Conservation (phyloP, 768 basidiomycete genomes). For the Hypholoma sublateritium region DNA sequence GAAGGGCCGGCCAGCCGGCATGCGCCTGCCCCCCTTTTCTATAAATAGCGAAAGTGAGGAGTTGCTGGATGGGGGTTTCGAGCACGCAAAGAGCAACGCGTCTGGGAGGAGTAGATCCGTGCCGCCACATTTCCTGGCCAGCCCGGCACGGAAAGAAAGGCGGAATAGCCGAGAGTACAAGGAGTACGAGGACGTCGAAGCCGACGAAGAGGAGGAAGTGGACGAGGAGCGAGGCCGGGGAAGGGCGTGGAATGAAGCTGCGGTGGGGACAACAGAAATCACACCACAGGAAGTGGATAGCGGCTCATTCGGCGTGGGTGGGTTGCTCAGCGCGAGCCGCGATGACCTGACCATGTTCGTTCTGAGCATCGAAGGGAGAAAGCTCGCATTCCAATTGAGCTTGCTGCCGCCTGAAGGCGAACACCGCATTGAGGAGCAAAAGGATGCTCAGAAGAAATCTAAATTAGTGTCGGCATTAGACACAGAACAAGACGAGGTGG, state of each 20-base stretch:
- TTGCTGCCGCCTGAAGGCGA: constrained; percentile 36
- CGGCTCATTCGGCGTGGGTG: constrained; percentile 46
- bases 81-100: neutral
- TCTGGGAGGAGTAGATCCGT: constrained; percentile 46
- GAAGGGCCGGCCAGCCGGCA: constrained; percentile 17
- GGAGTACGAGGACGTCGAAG: constrained; percentile 32
- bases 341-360: constrained; percentile 64
- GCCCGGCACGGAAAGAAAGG: constrained; percentile 27
- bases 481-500: constrained; percentile 41
- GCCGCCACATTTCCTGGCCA: constrained; percentile 51
- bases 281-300: constrained; percentile 3
- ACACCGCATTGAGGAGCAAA: constrained; percentile 22
- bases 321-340: constrained; percentile 55
- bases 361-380: constrained; percentile 59
- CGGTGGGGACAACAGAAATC: constrained; percentile 7
- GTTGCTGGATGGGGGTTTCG: constrained; percentile 1
- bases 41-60: constrained; percentile 1
- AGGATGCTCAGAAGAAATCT: neutral
- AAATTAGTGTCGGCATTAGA: neutral
- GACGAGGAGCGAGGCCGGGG: constrained; percentile 18
- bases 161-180: constrained; percentile 26
- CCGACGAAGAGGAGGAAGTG: constrained; percentile 16
- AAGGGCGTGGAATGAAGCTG: constrained; percentile 7
- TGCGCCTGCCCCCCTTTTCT: constrained; percentile 14
- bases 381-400: constrained; percentile 74